Percentiles rank a stretch among this genome's conserved stretches.
Conservation (phyloP, 345 rosid genomes). For the Lepidium sativum region DNA sequence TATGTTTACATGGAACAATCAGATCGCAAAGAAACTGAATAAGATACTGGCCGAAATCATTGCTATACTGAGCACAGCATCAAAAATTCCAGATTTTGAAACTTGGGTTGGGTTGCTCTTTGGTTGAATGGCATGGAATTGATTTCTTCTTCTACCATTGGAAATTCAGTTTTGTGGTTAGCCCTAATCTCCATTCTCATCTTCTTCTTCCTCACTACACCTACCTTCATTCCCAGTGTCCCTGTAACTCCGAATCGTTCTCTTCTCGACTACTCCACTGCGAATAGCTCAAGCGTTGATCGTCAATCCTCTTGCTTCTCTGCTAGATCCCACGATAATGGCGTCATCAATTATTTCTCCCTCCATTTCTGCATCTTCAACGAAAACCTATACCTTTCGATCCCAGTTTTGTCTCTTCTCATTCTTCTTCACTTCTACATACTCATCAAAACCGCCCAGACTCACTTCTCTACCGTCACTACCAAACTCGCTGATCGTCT, state of each 20-base stretch:
- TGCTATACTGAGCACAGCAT: background rate
- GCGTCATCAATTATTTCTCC: conserved; percentile 52
- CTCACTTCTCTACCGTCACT: conserved; percentile 88
- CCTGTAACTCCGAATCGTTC: conserved; percentile 37
- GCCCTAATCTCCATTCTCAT: conserved; percentile 39
- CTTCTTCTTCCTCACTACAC: conserved; percentile 43
- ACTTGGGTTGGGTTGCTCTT: background rate
- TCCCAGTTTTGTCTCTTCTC: conserved; percentile 48
- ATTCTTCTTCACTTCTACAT: conserved; percentile 68
- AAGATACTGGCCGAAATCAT: background rate
- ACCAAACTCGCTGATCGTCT: conserved; percentile 69
- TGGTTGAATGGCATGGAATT: conserved; percentile 52
- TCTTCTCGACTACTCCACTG: conserved; percentile 30
- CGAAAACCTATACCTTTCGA: conserved; percentile 37
- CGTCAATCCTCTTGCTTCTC: conserved; percentile 24
- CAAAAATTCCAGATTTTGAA: background rate
- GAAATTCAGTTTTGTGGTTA: conserved; percentile 32
- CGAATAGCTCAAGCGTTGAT: background rate
- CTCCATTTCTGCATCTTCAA: conserved; percentile 60
- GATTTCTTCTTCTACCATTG: conserved; percentile 26
- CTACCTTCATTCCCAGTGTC: conserved; percentile 1
- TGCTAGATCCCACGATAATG: conserved; percentile 25
- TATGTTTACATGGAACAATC: background rate
- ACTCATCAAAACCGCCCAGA: conserved; percentile 88
- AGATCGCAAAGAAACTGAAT: conserved; percentile 7